Evolutionary conservation across 2,329 filamentous ascomycete species (phyloP).

Genomic region (Pseudogymnoascus sp.): DNA sequence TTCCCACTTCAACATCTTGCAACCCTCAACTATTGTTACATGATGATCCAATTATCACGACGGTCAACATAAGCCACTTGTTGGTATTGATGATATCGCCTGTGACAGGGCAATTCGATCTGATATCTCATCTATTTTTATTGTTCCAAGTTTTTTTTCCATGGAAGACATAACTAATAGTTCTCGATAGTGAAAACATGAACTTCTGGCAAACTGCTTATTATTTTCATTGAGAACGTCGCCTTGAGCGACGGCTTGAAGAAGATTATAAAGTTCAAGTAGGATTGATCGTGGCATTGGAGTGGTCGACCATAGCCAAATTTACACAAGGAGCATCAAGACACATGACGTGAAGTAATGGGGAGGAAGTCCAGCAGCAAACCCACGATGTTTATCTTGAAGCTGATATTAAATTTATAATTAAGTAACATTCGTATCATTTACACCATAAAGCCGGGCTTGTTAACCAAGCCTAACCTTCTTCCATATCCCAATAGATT

Average conservation of each 20-base stretch:
- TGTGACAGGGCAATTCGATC: slow-evolving; percentile 57
- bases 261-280: not conserved
- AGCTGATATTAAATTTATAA: not conserved
- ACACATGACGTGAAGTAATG: not conserved
- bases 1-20: slow-evolving; percentile 9
- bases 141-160: slow-evolving; percentile 11
- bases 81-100: slow-evolving; percentile 71
- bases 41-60: slow-evolving; percentile 78
- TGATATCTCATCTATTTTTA: slow-evolving; percentile 20
- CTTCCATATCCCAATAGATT: slow-evolving; percentile 46
- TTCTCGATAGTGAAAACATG: not conserved
- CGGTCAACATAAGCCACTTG: slow-evolving; percentile 71
- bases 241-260: slow-evolving; percentile 2
- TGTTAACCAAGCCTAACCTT: slow-evolving; percentile 41
- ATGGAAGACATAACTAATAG: slow-evolving; percentile 3
- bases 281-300: not conserved
- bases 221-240: slow-evolving; percentile 9
- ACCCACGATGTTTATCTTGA: not conserved
- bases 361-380: not conserved
- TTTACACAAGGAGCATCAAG: not conserved
- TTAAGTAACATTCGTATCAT: not conserved
- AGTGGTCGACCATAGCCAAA: not conserved
- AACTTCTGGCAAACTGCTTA: not conserved
- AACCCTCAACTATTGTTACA: slow-evolving; percentile 32
- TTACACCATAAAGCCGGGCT: not conserved